These are phyloP conservation scores for Starmerella apis DNA, from an alignment of 805 yeast genomes.

Conservation along the genomic window DNA sequence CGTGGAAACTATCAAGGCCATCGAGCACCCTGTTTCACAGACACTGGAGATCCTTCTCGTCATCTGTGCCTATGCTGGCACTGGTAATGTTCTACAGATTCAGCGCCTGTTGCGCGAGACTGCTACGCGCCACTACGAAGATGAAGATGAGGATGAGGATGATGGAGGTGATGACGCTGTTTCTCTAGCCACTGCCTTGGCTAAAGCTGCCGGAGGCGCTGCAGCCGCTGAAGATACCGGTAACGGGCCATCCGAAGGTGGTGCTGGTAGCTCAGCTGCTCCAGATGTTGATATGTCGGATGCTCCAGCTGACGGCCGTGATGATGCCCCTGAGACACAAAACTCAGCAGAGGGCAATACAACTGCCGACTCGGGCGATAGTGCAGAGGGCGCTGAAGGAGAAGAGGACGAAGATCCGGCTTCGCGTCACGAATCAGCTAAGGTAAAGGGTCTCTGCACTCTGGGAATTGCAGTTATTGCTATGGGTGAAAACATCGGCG, in stretches of 20 bases:
- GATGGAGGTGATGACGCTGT: conserved; percentile 36
- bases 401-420: conserved; percentile 27
- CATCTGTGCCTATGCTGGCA: conserved; percentile 92
- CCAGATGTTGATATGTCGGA: conserved; percentile 25
- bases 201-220: conserved; percentile 9
- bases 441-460: conserved; percentile 79
- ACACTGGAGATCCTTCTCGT: conserved; percentile 82
- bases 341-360: conserved; percentile 22
- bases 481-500: conserved; percentile 97
- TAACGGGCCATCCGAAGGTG: background rate
- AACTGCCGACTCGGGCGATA: conserved; percentile 9
- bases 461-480: conserved; percentile 89
- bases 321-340: conserved; percentile 4
- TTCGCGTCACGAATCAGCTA: conserved; percentile 32
- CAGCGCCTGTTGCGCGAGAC: conserved; percentile 84
- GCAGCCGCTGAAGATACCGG: background rate
- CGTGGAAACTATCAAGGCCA: conserved; percentile 83
- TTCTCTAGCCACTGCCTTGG: conserved; percentile 11
- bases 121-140: conserved; percentile 51
- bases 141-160: conserved; percentile 49
- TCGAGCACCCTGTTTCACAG: conserved; percentile 86
- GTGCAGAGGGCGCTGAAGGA: conserved; percentile 22
- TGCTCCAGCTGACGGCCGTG: conserved; percentile 11
- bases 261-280: conserved; percentile 5
- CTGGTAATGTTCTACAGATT: conserved; percentile 92